phyloP scores from a whole-genome alignment of 73 alveolate genomes.

The Symbiodinium pilosum region DNA sequence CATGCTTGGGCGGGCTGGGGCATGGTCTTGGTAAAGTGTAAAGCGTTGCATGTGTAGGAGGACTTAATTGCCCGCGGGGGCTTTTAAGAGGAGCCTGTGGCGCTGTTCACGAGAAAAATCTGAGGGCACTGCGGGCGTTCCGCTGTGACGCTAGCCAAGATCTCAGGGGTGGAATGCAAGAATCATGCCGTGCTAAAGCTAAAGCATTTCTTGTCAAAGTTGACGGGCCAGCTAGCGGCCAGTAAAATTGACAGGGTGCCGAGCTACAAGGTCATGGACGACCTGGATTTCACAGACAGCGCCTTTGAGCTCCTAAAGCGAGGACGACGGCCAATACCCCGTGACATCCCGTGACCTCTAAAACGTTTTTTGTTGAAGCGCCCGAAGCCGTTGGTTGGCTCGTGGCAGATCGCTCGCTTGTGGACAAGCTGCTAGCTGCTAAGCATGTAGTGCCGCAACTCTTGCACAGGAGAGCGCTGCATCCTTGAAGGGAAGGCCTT shows the following conservation, averaged over 20 bases:
- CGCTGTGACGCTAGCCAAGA: conserved; percentile 43
- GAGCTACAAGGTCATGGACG: conserved; percentile 94
- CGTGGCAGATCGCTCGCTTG: background rate
- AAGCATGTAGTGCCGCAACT: background rate
- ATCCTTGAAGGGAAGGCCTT: conserved; percentile 83
- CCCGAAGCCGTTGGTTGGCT: too few species aligned
- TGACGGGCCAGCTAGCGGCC: background rate
- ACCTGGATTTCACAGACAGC: conserved; percentile 81
- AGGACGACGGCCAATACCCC: too few species aligned
- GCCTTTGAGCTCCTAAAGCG: conserved; percentile 46
- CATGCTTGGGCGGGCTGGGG: too few species aligned
- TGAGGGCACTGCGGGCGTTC: conserved; percentile 82
- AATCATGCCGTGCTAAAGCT: background rate
- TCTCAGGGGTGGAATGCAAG: background rate
- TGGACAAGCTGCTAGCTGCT: background rate
- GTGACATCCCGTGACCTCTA: too few species aligned
- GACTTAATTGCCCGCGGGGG: background rate
- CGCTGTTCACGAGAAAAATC: too few species aligned
- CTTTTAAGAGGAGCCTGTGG: background rate
- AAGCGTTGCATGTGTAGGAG: too few species aligned
- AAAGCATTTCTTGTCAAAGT: too few species aligned
- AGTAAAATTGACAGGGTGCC: background rate
- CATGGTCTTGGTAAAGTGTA: too few species aligned
- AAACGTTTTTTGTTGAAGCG: too few species aligned
- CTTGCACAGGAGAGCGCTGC: conserved; percentile 56